phyloP scores from a whole-genome alignment of 495 filamentous ascomycete genomes.

The Penicillium maclennaniae region DNA sequence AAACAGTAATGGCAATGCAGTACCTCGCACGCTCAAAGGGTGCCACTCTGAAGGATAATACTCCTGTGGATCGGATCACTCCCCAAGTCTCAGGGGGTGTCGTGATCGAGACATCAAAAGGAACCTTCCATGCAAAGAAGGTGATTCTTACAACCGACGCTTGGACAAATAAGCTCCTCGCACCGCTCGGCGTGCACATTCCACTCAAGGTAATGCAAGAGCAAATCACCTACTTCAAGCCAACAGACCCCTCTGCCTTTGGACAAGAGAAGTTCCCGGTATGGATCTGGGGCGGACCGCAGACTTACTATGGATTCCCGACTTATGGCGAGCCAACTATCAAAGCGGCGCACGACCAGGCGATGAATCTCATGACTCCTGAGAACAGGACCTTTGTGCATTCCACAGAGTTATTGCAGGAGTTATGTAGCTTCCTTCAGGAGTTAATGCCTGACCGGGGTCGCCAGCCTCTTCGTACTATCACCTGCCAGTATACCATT shows the following conservation, averaged over 20 bases:
- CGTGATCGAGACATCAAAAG: slow-evolving; percentile 24
- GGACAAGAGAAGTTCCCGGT: slow-evolving; percentile 19
- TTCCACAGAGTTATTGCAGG: slow-evolving; percentile 19
- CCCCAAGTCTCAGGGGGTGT: slow-evolving; percentile 13
- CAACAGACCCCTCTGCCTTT: slow-evolving; percentile 14
- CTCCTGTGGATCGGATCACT: slow-evolving; percentile 19
- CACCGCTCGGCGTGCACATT: slow-evolving; percentile 22
- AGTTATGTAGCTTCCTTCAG: slow-evolving; percentile 19
- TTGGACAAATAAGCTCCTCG: slow-evolving; percentile 29
- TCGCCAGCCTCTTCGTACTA: slow-evolving; percentile 24
- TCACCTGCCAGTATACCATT: slow-evolving; percentile 30
- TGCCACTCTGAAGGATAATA: slow-evolving; percentile 23
- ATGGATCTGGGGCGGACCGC: slow-evolving; percentile 26
- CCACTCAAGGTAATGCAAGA: slow-evolving; percentile 30
- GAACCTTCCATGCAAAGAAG: slow-evolving; percentile 20
- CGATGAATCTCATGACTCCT: slow-evolving; percentile 28
- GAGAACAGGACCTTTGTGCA: slow-evolving; percentile 28
- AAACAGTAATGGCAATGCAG: slow-evolving; percentile 22
- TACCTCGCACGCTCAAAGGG: slow-evolving; percentile 19
- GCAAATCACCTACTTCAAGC: slow-evolving; percentile 32
- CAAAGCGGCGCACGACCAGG: slow-evolving; percentile 25
- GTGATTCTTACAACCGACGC: slow-evolving; percentile 28
- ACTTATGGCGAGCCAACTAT: slow-evolving; percentile 30
- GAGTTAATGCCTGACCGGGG: slow-evolving; percentile 21
- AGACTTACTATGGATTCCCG: slow-evolving; percentile 28